Evolutionary conservation across 1,284 basidiomycete genomes (phyloP).

Genomic region (Cutaneotrichosporon dermatis): DNA sequence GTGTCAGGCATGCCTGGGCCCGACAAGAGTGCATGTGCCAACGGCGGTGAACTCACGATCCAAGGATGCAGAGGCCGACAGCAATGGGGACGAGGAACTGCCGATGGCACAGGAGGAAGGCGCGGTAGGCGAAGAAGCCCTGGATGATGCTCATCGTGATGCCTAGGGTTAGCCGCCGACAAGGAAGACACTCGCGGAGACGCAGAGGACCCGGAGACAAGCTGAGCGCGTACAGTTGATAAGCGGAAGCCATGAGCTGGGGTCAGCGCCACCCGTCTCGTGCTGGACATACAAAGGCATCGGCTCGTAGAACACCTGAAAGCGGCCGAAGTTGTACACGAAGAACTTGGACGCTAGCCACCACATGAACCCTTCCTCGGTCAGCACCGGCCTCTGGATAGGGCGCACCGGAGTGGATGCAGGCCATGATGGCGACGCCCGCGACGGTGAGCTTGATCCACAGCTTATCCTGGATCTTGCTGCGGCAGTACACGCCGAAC

Average conservation of each 20-base stretch:
- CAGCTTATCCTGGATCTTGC: neutral
- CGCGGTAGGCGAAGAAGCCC: constrained; percentile 34
- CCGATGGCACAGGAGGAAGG: constrained; percentile 25
- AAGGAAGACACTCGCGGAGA: too few relatives aligned
- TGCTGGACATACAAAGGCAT: neutral
- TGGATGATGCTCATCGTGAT: constrained; percentile 18
- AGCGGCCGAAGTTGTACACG: neutral
- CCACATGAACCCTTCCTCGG: neutral
- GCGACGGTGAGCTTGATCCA: neutral
- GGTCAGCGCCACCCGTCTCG: neutral
- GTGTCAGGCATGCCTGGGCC: neutral
- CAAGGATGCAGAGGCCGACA: neutral
- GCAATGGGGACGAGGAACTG: constrained; percentile 24
- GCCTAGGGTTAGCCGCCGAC: too few relatives aligned
- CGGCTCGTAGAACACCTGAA: neutral
- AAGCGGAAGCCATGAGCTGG: neutral
- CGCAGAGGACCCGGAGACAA: too few relatives aligned
- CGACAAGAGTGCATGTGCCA: too few relatives aligned
- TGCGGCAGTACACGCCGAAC: neutral
- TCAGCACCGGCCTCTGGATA: too few relatives aligned
- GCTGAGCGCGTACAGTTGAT: neutral
- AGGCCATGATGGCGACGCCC: neutral
- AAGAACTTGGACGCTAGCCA: neutral
- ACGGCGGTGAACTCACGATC: neutral
- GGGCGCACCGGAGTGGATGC: neutral